Conservation (phyloP, 1,284 basidiomycete genomes). For the Puccinia triticina region DNA sequence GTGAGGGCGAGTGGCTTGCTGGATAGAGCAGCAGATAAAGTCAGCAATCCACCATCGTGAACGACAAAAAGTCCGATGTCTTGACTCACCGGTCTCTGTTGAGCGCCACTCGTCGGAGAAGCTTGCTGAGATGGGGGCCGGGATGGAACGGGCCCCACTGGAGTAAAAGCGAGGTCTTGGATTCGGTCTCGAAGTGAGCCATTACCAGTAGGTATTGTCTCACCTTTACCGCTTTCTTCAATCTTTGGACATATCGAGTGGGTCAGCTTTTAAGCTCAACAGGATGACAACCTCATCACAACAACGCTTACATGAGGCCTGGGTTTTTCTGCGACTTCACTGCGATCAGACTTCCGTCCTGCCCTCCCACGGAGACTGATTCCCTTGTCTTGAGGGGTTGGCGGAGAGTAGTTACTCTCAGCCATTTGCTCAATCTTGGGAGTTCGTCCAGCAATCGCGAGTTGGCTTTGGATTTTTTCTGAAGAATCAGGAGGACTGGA, state of each 20-base stretch:
- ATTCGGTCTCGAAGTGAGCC: slow-evolving; percentile 49
- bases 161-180: slow-evolving; percentile 40
- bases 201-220: slow-evolving; percentile 8
- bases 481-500: slow-evolving; percentile 23
- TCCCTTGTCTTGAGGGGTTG: slow-evolving; percentile 18
- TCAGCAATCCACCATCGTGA: background rate
- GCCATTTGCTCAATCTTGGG: background rate
- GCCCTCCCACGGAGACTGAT: slow-evolving; percentile 50
- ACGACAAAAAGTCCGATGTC: background rate
- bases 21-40: background rate
- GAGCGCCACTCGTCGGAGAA: background rate
- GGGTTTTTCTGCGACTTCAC: background rate
- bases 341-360: slow-evolving; percentile 8
- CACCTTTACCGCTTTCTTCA: background rate
- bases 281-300: background rate
- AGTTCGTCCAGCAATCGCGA: background rate
- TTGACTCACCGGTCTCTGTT: background rate
- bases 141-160: background rate
- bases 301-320: background rate
- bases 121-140: background rate
- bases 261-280: slow-evolving; percentile 9
- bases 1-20: background rate
- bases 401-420: background rate
- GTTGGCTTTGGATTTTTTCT: background rate
- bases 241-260: background rate